Evolutionary conservation across 352 stramenopile species (phyloP).

Genomic region (Phytophthora kernoviae): DNA sequence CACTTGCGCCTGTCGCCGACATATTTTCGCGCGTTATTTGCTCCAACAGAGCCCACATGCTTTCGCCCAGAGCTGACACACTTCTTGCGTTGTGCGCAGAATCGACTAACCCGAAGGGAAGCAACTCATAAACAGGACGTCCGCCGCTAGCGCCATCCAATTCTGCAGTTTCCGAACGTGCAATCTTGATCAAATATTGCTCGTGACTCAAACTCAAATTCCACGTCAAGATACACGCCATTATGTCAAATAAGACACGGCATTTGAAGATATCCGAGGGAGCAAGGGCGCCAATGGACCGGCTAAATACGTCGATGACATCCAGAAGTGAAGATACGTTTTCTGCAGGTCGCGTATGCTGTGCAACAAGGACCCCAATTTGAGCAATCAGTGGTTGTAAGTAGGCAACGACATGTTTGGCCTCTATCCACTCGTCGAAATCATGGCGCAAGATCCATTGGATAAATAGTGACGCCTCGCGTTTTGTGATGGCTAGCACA

Average conservation of each 20-base stretch:
- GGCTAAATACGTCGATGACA: conserved; percentile 34
- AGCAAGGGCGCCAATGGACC: conserved; percentile 14
- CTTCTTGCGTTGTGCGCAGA: conserved; percentile 21
- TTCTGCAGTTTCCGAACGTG: background rate
- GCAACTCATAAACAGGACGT: conserved; percentile 4
- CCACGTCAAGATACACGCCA: conserved; percentile 32
- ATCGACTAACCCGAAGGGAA: conserved; percentile 32
- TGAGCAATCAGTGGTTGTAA: conserved; percentile 28
- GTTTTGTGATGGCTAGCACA: conserved; percentile 20
- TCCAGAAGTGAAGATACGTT: conserved; percentile 40
- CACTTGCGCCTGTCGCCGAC: background rate
- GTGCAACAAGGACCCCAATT: conserved; percentile 26
- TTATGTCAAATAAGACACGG: conserved; percentile 25
- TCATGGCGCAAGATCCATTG: conserved; percentile 44
- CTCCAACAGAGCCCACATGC: conserved; percentile 20
- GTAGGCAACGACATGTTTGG: conserved; percentile 7
- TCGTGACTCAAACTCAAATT: conserved; percentile 27
- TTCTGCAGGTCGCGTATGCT: conserved; percentile 22
- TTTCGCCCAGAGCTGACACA: conserved; percentile 24
- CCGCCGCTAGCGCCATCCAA: background rate
- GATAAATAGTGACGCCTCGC: conserved; percentile 29
- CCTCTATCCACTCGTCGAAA: conserved; percentile 36
- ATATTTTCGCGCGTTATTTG: conserved; percentile 6
- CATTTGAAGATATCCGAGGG: conserved; percentile 20
- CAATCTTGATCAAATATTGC: conserved; percentile 15